A percentile compares a stretch with the other conserved stretches of the same genome.
These are phyloP conservation scores for Trichosporon asahii DNA, from an alignment of 1,284 basidiomycete species.

Conservation along the genomic window DNA sequence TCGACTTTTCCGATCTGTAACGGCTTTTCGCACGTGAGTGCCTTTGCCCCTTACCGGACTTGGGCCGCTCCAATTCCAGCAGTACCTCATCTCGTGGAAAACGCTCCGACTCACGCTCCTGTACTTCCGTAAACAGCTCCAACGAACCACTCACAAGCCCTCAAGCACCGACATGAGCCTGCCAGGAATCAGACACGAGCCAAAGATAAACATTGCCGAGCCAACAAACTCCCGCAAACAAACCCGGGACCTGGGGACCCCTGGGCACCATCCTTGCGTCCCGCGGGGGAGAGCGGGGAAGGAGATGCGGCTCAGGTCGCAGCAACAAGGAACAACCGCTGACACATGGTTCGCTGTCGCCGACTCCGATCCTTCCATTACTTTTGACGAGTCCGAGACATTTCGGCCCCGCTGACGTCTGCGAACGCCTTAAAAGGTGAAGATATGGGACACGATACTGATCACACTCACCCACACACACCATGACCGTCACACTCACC, in stretches of 20 bases:
- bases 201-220: conserved; percentile 1
- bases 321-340: neutral
- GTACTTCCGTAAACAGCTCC: neutral
- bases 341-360: neutral
- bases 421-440: neutral
- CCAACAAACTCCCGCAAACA: neutral
- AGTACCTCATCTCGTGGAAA: neutral
- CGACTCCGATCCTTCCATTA: neutral
- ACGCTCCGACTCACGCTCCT: neutral
- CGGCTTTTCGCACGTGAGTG: neutral
- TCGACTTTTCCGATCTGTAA: neutral
- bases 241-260: neutral
- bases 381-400: neutral
- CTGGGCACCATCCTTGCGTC: neutral
- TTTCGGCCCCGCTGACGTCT: neutral
- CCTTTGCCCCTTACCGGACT: neutral
- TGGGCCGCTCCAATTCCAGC: neutral
- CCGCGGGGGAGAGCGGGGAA: neutral
- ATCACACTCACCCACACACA: neutral
- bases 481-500: neutral
- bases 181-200: neutral
- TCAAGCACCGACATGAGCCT: neutral
- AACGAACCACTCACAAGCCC: neutral
- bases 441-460: neutral
- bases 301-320: neutral